Conservation (phyloP, 1,284 basidiomycete genomes). For the Mixia osmundae region DNA sequence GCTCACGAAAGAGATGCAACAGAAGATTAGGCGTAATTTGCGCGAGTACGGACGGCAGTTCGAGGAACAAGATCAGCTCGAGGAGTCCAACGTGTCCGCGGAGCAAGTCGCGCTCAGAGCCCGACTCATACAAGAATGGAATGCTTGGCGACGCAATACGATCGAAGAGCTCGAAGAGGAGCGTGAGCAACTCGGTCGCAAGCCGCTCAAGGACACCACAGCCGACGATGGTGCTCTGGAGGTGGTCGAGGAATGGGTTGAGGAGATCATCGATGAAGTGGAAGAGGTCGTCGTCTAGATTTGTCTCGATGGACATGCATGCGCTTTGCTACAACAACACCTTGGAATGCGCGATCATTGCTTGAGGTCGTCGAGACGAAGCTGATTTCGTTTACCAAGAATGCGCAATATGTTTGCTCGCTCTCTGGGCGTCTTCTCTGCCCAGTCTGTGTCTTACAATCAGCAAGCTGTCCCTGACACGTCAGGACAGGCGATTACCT, state of each 20-base stretch:
- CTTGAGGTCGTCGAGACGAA: too few species aligned
- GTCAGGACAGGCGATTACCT: too few species aligned
- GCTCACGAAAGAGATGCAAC: constrained; percentile 70
- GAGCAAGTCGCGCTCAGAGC: constrained; percentile 79
- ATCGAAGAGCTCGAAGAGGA: constrained; percentile 33
- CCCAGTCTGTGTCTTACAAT: too few species aligned
- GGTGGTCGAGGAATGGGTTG: constrained; percentile 70
- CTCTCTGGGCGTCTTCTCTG: too few species aligned
- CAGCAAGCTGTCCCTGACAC: too few species aligned
- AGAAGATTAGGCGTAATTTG: constrained; percentile 65
- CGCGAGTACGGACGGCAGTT: constrained; percentile 77
- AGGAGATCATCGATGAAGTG: constrained; percentile 70
- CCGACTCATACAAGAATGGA: constrained; percentile 92
- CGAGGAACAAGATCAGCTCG: constrained; percentile 89
- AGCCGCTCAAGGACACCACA: constrained; percentile 22
- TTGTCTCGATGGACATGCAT: neutral
- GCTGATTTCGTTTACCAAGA: too few species aligned
- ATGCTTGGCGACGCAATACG: constrained; percentile 46
- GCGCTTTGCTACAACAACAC: too few species aligned
- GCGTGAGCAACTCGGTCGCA: constrained; percentile 30
- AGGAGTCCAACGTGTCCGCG: constrained; percentile 79
- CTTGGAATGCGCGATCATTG: too few species aligned
- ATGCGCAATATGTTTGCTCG: too few species aligned
- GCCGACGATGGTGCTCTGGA: constrained; percentile 34
- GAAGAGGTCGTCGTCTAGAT: constrained; percentile 41